Evolutionary conservation across 2,329 filamentous ascomycete genomes (phyloP), one percentile per base, ranked within the genome.

Genomic region (Neofusicoccum kwambonambiense): DNA sequence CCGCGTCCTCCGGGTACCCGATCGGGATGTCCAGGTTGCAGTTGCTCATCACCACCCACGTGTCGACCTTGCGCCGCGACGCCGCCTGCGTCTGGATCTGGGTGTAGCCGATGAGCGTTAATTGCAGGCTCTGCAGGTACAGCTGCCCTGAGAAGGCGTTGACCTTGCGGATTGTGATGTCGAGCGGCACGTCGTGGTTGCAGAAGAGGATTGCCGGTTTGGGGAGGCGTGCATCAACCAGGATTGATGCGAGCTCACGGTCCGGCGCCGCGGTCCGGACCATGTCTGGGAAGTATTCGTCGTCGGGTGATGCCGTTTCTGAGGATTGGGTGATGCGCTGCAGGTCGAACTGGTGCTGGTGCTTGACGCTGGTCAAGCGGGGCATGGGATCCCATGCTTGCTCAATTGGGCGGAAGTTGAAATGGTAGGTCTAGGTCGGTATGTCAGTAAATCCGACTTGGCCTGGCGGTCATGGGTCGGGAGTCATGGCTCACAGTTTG

Each of bases 401-500:
- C 27, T 58, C 56, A 19, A 58, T 47, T 3, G 56, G 56, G 15
- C 56, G 56, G 56, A 60, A 60, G 56, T 60, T 60, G 41, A 60
- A 47, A 31, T 34, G 6, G 42, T 60, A 45, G 9, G 11, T 39
- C 56, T 60, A 11, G 7, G 39, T 6, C 9, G 13, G 3, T 19
- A 4, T 35, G 42, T 60, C 17, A 45, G 17, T 5, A 22, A 7
- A 3, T 1, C 12, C 2, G n/a, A 1, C 5, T 31, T n/a, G 37
- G 37, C 11, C 9, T 22, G 6, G 6, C 27, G 27, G 27, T 31
- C 27, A 31, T 31, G 11, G 19, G 15, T 34, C 6, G 17, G 42
- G n/a, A 11, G 6, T 4, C 15, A 7, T 22, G n/a, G 41, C 56
- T 49, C 12, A 60, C 56, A 9, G 56, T 60, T 15, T 60, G 56